Percentiles rank a stretch among this genome's conserved stretches.
Evolutionary conservation across 1,284 basidiomycete species (phyloP).

Genomic region (Leccinum subrobustum): DNA sequence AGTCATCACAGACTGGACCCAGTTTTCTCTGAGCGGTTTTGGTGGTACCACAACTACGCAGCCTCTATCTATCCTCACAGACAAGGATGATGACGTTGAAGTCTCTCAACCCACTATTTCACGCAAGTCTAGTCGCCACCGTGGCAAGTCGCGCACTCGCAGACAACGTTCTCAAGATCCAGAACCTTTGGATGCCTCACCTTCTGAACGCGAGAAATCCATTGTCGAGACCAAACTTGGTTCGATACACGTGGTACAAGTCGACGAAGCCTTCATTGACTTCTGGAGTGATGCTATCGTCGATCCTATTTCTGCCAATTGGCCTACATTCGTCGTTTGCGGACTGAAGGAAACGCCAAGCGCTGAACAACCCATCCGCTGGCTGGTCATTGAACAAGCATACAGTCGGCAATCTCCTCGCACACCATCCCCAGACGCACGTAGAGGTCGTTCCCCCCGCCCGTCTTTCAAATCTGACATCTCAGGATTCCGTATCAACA

Average conservation of each 20-base stretch:
- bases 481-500: slow-evolving; percentile 35
- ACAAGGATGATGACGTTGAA: slow-evolving; percentile 57
- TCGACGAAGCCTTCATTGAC: slow-evolving; percentile 77
- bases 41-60: slow-evolving; percentile 42
- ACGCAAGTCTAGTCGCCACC: slow-evolving; percentile 22
- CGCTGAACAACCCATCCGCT: slow-evolving; percentile 39
- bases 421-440: slow-evolving; percentile 26
- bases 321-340: slow-evolving; percentile 68
- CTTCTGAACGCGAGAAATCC: slow-evolving; percentile 21
- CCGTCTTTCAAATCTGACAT: slow-evolving; percentile 49
- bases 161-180: slow-evolving; percentile 25
- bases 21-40: slow-evolving; percentile 66
- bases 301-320: slow-evolving; percentile 59
- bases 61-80: slow-evolving; percentile 56
- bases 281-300: slow-evolving; percentile 72
- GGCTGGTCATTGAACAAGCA: slow-evolving; percentile 65
- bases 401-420: slow-evolving; percentile 36
- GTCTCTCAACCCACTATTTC: slow-evolving; percentile 45
- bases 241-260: slow-evolving; percentile 46
- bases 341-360: slow-evolving; percentile 46
- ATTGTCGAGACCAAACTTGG: slow-evolving; percentile 37
- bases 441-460: slow-evolving; percentile 45
- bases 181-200: slow-evolving; percentile 1
- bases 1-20: slow-evolving; percentile 46
- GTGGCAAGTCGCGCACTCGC: slow-evolving; percentile 23